Conservation (phyloP, 768 basidiomycete species). For the Suillus variegatus region DNA sequence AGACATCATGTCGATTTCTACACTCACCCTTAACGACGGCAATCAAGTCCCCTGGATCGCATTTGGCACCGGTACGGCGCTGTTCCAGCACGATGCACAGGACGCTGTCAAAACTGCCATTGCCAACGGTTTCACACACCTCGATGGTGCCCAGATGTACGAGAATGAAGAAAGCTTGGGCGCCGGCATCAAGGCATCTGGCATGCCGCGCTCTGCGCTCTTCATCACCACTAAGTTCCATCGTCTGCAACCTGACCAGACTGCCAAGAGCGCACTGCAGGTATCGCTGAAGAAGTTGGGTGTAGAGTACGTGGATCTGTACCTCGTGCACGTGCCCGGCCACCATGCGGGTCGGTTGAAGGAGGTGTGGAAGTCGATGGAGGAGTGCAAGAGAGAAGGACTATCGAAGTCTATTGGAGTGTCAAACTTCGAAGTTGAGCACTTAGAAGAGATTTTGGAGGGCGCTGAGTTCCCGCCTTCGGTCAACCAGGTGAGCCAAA, state of each 20-base stretch:
- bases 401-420: slow-evolving; percentile 42
- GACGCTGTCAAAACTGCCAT: slow-evolving; percentile 26
- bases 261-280: slow-evolving; percentile 35
- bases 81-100: slow-evolving; percentile 30
- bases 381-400: slow-evolving; percentile 39
- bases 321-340: slow-evolving; percentile 43
- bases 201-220: slow-evolving; percentile 38
- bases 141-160: background rate
- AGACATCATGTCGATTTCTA: slow-evolving; percentile 23
- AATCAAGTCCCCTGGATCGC: slow-evolving; percentile 37
- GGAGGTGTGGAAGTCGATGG: slow-evolving; percentile 42
- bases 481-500: slow-evolving; percentile 46
- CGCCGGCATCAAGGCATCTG: slow-evolving; percentile 29
- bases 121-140: slow-evolving; percentile 30
- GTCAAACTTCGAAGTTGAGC: slow-evolving; percentile 43
- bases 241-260: slow-evolving; percentile 15
- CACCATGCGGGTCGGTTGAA: slow-evolving; percentile 26
- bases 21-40: slow-evolving; percentile 38
- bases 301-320: slow-evolving; percentile 14
- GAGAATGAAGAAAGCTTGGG: slow-evolving; percentile 36
- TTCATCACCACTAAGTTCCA: slow-evolving; percentile 47
- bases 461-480: slow-evolving; percentile 42
- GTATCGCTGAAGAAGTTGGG: slow-evolving; percentile 42
- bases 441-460: slow-evolving; percentile 41
- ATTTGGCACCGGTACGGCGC: slow-evolving; percentile 34